Conservation (phyloP, 202 grass and related monocot species). For the Dendrocalamus latiflorus region DNA sequence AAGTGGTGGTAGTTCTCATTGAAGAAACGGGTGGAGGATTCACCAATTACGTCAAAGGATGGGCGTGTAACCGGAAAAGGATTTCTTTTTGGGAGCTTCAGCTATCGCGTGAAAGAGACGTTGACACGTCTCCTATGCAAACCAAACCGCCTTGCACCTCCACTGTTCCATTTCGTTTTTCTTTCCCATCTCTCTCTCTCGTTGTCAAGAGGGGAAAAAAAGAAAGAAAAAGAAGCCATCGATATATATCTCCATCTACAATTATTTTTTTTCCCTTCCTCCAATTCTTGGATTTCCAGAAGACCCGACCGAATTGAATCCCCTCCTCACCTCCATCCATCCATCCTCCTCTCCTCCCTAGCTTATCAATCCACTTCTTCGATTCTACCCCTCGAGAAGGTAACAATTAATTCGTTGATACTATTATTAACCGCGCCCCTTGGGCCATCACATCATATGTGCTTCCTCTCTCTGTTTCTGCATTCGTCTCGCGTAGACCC, state of each 20-base stretch:
- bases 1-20: too few relatives aligned
- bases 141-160: slow-evolving; percentile 45
- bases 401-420: slow-evolving; percentile 22
- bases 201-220: background rate
- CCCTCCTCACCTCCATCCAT: background rate
- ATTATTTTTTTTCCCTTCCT: background rate
- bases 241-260: background rate
- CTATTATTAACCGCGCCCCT: background rate
- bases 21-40: background rate
- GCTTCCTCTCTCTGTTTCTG: background rate
- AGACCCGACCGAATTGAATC: slow-evolving; percentile 11
- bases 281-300: slow-evolving; percentile 47
- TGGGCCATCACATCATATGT: background rate
- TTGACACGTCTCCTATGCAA: slow-evolving; percentile 54
- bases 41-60: slow-evolving; percentile 28
- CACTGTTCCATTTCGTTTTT: slow-evolving; percentile 8
- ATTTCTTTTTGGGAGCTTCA: slow-evolving; percentile 26
- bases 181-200: background rate
- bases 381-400: slow-evolving; percentile 25
- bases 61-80: background rate
- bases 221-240: background rate
- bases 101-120: slow-evolving; percentile 46
- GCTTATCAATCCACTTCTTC: background rate
- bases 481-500: slow-evolving; percentile 4
- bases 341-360: slow-evolving; percentile 9